A percentile compares a stretch with the other conserved stretches of the same genome.
Conservation (phyloP, 2,329 filamentous ascomycete species). For the Colletotrichum kahawae region DNA sequence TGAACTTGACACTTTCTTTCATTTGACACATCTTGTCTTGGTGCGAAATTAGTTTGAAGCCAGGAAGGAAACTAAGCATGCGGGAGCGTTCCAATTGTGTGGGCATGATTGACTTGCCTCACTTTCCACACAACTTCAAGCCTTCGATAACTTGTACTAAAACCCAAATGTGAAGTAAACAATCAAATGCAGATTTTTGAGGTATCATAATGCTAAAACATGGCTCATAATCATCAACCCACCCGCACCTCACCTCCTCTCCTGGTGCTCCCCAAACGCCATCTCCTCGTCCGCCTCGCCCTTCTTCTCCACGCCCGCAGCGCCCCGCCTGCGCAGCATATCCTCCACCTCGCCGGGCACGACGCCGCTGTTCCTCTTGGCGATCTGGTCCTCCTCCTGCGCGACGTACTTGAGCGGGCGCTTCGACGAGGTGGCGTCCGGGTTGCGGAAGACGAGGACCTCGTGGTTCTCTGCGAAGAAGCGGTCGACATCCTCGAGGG, state of each 20-base stretch:
- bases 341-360: background rate
- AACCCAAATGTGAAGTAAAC: background rate
- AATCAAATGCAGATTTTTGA: background rate
- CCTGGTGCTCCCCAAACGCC: constrained; percentile 18
- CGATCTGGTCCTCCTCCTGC: constrained; percentile 29
- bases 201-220: background rate
- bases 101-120: no score
- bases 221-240: background rate
- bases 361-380: background rate
- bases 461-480: constrained; percentile 31
- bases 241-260: background rate
- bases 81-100: no score
- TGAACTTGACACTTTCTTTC: no score
- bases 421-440: constrained; percentile 26
- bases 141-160: background rate
- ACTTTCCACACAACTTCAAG: no score
- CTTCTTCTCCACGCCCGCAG: background rate
- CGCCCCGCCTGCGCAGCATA: background rate
- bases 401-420: constrained; percentile 25
- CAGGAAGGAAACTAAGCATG: no score
- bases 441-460: constrained; percentile 26
- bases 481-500: constrained; percentile 27
- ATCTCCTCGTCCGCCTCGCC: constrained; percentile 4
- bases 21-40: no score
- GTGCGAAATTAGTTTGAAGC: rapidly evolving